Percentiles rank a stretch among this genome's conserved stretches.
phyloP scores from a whole-genome alignment of 1,139 yeast genomes.

The Protomyces lactucae-debilis region DNA sequence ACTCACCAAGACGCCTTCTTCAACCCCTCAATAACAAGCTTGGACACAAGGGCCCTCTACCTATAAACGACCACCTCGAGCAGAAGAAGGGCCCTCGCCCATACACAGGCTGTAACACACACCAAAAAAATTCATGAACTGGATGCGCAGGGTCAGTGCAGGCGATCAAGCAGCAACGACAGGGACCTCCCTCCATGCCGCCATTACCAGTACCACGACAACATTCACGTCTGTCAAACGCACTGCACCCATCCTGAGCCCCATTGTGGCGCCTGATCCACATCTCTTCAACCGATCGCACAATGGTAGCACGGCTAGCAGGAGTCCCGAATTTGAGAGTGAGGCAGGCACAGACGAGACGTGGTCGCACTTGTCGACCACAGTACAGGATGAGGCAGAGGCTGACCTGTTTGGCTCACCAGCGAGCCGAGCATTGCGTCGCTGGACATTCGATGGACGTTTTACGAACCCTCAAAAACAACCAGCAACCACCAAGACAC shows the following conservation, averaged over 20 bases:
- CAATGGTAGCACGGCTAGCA: background rate
- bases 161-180: background rate
- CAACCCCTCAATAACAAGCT: too few relatives aligned
- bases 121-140: background rate
- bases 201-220: background rate
- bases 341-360: background rate
- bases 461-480: too few relatives aligned
- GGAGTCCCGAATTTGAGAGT: background rate
- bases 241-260: background rate
- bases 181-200: background rate
- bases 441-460: background rate
- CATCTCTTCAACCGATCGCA: background rate
- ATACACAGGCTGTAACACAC: too few relatives aligned
- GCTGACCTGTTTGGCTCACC: too few relatives aligned
- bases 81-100: too few relatives aligned
- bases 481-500: too few relatives aligned
- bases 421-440: background rate
- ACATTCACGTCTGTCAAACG: background rate
- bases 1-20: too few relatives aligned
- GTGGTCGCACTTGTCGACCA: background rate
- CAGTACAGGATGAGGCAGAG: too few relatives aligned
- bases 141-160: background rate
- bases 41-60: too few relatives aligned
- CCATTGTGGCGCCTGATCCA: background rate
- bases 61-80: too few relatives aligned